phyloP scores from a whole-genome alignment of 257 asterid genomes.

The Plectranthus barbatus region DNA sequence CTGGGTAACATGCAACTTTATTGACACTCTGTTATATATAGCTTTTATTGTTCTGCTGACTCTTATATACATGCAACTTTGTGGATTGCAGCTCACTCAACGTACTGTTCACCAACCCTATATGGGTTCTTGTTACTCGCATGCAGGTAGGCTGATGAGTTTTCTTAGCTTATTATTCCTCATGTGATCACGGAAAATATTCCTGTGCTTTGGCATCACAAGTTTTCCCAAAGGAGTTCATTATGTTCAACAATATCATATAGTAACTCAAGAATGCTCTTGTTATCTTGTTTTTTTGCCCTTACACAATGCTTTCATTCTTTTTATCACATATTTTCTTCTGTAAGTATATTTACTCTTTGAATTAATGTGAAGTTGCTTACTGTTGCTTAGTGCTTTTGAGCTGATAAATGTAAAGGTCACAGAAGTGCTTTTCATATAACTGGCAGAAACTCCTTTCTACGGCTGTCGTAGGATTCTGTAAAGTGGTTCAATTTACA shows the following conservation, averaged over 20 bases:
- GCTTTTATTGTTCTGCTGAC: background rate
- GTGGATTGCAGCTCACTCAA: slow-evolving; percentile 51
- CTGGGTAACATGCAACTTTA: slow-evolving; percentile 61
- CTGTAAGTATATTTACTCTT: background rate
- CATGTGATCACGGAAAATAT: background rate
- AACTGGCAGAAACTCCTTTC: background rate
- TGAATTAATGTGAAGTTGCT: background rate
- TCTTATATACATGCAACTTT: background rate
- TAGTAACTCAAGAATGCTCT: background rate
- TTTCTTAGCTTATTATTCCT: background rate
- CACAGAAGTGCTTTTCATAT: background rate
- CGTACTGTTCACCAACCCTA: slow-evolving; percentile 76
- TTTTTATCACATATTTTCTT: background rate
- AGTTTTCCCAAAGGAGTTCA: background rate
- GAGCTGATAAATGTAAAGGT: background rate
- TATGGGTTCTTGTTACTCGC: slow-evolving; percentile 94
- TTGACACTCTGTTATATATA: background rate
- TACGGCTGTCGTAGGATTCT: background rate
- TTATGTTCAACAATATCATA: slow-evolving; percentile 3
- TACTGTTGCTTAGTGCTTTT: background rate
- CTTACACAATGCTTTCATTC: too few species aligned
- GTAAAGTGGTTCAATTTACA: background rate
- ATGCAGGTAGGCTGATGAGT: slow-evolving; percentile 60
- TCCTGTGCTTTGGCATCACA: background rate
- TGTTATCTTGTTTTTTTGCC: background rate